Evolutionary conservation across 441 rosid genomes (phyloP).

Genomic region (Biscutella laevigata): DNA sequence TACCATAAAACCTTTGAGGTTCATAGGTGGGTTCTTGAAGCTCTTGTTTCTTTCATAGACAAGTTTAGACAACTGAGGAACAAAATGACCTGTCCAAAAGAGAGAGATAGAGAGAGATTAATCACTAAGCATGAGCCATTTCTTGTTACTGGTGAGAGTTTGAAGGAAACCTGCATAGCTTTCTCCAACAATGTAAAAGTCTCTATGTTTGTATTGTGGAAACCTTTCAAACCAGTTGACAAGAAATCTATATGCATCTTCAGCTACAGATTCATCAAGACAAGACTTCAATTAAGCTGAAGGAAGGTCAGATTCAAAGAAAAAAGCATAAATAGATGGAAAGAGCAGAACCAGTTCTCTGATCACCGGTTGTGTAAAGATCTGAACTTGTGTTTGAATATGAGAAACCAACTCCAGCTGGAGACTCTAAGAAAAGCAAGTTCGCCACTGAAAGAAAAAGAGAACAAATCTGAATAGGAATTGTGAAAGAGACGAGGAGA

Average conservation of each 20-base stretch:
- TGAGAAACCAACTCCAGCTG: slow-evolving; percentile 97
- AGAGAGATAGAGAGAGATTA: slow-evolving; percentile 1
- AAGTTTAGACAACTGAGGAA: slow-evolving; percentile 85
- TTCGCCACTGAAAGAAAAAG: slow-evolving; percentile 60
- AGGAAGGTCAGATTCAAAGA: not conserved
- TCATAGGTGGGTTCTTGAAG: slow-evolving; percentile 52
- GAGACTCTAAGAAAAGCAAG: slow-evolving; percentile 87
- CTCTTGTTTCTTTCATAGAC: slow-evolving; percentile 63
- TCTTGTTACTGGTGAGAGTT: not conserved
- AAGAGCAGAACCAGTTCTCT: slow-evolving; percentile 56
- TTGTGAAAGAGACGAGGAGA: not conserved
- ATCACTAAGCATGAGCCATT: not conserved
- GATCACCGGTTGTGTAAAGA: slow-evolving; percentile 70
- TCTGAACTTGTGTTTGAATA: slow-evolving; percentile 74
- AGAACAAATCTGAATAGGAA: slow-evolving; percentile 10
- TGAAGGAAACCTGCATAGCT: slow-evolving; percentile 76
- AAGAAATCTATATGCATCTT: slow-evolving; percentile 69
- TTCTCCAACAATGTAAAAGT: slow-evolving; percentile 89
- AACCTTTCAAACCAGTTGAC: slow-evolving; percentile 86
- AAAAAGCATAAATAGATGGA: not conserved
- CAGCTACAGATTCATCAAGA: slow-evolving; percentile 44
- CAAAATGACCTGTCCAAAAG: slow-evolving; percentile 73
- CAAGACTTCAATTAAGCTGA: not conserved
- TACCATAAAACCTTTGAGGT: slow-evolving; percentile 93
- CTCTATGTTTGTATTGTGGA: slow-evolving; percentile 85